Percentiles rank a stretch among this genome's conserved stretches.
Evolutionary conservation across 805 yeast genomes (phyloP).

Genomic region (Lachancea nothofagi): DNA sequence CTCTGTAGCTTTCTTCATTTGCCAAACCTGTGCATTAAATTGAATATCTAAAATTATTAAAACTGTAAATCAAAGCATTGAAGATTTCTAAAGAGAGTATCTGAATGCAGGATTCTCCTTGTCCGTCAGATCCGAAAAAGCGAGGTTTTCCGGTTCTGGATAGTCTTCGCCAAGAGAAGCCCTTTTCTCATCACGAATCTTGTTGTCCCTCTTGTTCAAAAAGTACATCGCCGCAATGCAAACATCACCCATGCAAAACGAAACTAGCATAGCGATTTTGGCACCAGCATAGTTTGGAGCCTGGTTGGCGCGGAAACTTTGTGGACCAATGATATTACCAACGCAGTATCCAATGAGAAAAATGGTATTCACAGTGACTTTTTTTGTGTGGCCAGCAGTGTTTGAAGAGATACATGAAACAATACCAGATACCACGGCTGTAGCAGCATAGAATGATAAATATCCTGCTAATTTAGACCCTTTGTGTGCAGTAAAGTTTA

Average conservation of each 20-base stretch:
- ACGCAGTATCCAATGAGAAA: constrained; percentile 59
- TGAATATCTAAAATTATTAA: too few species aligned
- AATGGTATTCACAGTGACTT: constrained; percentile 52
- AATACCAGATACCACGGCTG: constrained; percentile 10
- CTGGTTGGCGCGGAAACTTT: constrained; percentile 51
- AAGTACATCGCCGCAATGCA: constrained; percentile 30
- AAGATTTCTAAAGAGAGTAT: constrained; percentile 32
- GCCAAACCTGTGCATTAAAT: too few species aligned
- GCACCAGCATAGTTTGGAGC: constrained; percentile 57
- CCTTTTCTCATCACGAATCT: constrained; percentile 35
- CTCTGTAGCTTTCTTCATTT: too few species aligned
- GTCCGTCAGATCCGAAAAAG: constrained; percentile 40
- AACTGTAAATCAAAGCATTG: too few species aligned
- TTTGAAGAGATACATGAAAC: constrained; percentile 31
- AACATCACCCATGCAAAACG: constrained; percentile 39
- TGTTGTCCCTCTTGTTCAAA: constrained; percentile 37
- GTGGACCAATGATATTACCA: constrained; percentile 73
- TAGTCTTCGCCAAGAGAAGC: constrained; percentile 23
- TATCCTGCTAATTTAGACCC: constrained; percentile 11
- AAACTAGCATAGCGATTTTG: constrained; percentile 45
- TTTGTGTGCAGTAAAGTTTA: constrained; percentile 33
- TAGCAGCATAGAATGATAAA: constrained; percentile 7
- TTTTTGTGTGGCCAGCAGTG: constrained; percentile 70
- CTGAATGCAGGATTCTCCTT: constrained; percentile 39
- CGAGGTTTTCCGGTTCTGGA: constrained; percentile 15